A percentile compares a stretch with the other conserved stretches of the same genome.
phyloP scores from a whole-genome alignment of 768 basidiomycete genomes.

The Lactarius indigo region DNA sequence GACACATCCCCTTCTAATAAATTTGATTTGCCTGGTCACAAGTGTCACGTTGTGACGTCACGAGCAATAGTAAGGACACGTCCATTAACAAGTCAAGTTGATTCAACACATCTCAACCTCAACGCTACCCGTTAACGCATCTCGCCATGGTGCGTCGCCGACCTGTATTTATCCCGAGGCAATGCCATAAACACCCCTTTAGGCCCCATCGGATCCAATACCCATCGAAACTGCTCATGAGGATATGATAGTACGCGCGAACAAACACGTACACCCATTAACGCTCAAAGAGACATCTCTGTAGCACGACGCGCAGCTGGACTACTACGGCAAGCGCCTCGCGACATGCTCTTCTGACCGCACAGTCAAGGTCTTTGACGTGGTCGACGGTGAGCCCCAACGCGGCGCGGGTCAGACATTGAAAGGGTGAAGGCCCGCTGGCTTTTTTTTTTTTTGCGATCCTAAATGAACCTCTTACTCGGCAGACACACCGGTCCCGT shows the following conservation, averaged over 20 bases:
- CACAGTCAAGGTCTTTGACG: constrained; percentile 92
- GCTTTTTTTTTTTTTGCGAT: neutral
- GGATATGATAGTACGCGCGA: constrained; percentile 88
- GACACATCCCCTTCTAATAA: constrained; percentile 34
- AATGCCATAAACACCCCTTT: neutral
- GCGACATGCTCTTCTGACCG: constrained; percentile 97
- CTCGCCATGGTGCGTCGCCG: constrained; percentile 11
- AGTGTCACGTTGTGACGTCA: constrained; percentile 8
- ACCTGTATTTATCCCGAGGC: neutral
- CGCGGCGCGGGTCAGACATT: constrained; percentile 66
- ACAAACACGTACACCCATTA: neutral
- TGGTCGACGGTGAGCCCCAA: constrained; percentile 82
- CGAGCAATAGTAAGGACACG: neutral
- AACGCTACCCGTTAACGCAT: neutral
- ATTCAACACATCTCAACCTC: neutral
- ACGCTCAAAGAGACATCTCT: neutral
- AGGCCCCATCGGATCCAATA: constrained; percentile 54
- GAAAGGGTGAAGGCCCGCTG: constrained; percentile 57
- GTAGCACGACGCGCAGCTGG: constrained; percentile 96
- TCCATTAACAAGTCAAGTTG: neutral
- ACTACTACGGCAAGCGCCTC: constrained; percentile 95
- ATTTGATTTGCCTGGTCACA: constrained; percentile 23
- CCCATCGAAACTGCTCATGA: constrained; percentile 95
- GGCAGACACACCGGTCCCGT: constrained; percentile 92
- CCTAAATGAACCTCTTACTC: neutral